Evolutionary conservation across 2,329 filamentous ascomycete genomes (phyloP), one percentile per base, ranked within the genome.

Genomic region (Trichoderma aggressivum): DNA sequence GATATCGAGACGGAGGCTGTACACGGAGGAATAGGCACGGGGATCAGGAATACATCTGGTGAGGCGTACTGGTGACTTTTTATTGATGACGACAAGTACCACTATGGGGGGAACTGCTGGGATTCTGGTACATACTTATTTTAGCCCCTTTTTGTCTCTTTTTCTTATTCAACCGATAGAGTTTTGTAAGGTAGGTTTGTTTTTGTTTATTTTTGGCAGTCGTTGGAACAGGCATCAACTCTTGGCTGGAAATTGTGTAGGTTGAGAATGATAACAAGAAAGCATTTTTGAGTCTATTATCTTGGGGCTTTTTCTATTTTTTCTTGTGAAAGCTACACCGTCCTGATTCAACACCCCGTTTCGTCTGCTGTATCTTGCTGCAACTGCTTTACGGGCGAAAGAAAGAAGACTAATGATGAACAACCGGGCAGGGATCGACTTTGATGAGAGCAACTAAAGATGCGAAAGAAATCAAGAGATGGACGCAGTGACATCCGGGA

Each of bases 31-130:
- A 55, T 47, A 43, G 60, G 39, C 32, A 56, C 39, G 12, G 43
- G 62, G 56, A 34, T 26, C 7, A 53, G 30, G 59, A 53, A 58
- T 72, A 63, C 65, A 72, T 64, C 24, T 69, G 53, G 60, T 66
- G 62, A 14, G 71, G 71, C 71, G 71, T 72, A 64, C 61, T 72
- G 61, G 61, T 59, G 50, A 65, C 67, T 60, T 72, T 56, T 43
- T 28, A 3, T 28, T n/a, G 67, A 47, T 36, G 66, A 32, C 24
- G 50, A 58, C 32, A 26, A 50, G 62, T 36, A 32, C 28, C 32
- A 64, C 59, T 55, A 21, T 60, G 39, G 32, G 63, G 63, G 32
- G 66, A 69, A 39, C 30, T 69, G 66, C 55, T 43, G 50, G 39
- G 61, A 63, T 70, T 62, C 69, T 70, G 71, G 61, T 50, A 66